Base-by-base conservation (phyloP, 352 stramenopile species). In the Achlya hypogyna region DNA sequence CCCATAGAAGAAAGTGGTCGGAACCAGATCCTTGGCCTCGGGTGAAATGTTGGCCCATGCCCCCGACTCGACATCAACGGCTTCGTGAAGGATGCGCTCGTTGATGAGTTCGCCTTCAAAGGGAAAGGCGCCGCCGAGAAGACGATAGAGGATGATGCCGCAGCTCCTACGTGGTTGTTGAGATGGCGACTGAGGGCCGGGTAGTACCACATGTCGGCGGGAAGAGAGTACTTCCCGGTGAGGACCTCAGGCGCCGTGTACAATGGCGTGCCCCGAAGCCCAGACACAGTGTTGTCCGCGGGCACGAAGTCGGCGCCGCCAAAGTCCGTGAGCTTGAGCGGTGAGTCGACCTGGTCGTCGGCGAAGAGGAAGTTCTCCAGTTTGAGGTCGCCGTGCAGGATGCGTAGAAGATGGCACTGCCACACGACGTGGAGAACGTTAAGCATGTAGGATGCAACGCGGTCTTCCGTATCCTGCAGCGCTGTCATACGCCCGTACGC, bases 321-420 rank as follows among this genome's bases (percentile, higher is more conserved):
- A 70, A 91, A 91, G 70, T 91, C 82, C 12, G 81, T 91, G 25
- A 91, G 70, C 63, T 91, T 91, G 51, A 91, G 75, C 16, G 82
- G 80, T 49, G 81, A 89, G 23, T 75, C 74, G 9, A 83, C 72
- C 22, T 78, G 75, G 2, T 45, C 49, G 60, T 89, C 82, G 8
- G 81, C 82, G 62, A 89, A 89, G 23, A 91, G 51, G 29, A 91
- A 91, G 69, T 91, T 91, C 68, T 89, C 82, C 35, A 91, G 80
- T 62, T 91, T 91, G 34, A 91, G 71, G 49, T 91, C 82, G 65
- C 81, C 71, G 53, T 89, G 82, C 20, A 91, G 63, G 65, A 91
- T 91, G 6, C 71, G 71, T 40, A 91, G 70, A 45, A 88, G 72
- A 71, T 91, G 82, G 51, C 82, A 91, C 62, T 91, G 82, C 79